Conservation (phyloP, 805 yeast species). For the Myxozyma neotropica region DNA sequence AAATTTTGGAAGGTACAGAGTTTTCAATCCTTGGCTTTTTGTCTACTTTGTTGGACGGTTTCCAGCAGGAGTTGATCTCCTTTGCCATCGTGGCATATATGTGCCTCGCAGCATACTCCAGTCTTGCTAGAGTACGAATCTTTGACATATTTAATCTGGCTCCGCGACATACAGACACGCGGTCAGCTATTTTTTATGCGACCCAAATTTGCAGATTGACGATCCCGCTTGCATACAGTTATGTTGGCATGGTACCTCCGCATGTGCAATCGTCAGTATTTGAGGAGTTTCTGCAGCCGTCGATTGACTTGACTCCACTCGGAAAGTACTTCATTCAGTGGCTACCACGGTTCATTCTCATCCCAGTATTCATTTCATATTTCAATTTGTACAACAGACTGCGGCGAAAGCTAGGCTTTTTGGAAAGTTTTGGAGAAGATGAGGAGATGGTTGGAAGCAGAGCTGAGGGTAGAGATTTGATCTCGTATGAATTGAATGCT, state of each 20-base stretch:
- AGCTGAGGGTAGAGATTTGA: slow-evolving; percentile 36
- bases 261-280: slow-evolving; percentile 52
- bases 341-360: slow-evolving; percentile 70
- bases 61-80: slow-evolving; percentile 47
- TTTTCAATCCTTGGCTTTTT: slow-evolving; percentile 62
- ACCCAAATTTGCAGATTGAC: slow-evolving; percentile 81
- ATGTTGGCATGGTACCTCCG: slow-evolving; percentile 60
- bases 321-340: slow-evolving; percentile 72
- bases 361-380: slow-evolving; percentile 67
- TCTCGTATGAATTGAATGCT: slow-evolving; percentile 27
- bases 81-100: slow-evolving; percentile 60
- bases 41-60: slow-evolving; percentile 46
- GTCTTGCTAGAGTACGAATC: slow-evolving; percentile 66
- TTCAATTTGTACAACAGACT: slow-evolving; percentile 70
- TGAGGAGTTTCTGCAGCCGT: slow-evolving; percentile 72
- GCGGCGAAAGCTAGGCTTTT: slow-evolving; percentile 49
- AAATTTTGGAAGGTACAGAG: slow-evolving; percentile 68
- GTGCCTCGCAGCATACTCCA: slow-evolving; percentile 65
- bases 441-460: slow-evolving; percentile 41
- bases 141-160: slow-evolving; percentile 79
- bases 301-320: slow-evolving; percentile 72
- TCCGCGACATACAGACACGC: slow-evolving; percentile 69
- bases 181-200: slow-evolving; percentile 73
- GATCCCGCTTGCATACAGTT: slow-evolving; percentile 79
- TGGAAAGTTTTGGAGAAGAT: slow-evolving; percentile 44